Base-by-base conservation (phyloP, 805 yeast genomes). In the Candida pseudoglaebosa region DNA sequence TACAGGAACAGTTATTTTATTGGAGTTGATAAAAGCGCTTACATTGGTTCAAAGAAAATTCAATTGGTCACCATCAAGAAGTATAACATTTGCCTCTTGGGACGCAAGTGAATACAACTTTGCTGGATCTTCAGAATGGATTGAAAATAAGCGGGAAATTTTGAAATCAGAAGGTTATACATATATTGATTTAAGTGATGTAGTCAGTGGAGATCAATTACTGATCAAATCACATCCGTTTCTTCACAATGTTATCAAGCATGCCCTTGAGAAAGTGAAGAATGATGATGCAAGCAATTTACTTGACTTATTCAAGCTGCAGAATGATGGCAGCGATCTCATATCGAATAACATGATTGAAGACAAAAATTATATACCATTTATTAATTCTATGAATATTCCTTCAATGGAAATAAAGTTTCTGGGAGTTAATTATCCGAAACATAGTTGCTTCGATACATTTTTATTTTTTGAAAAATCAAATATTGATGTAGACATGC, bases 81-180 rank as follows among this genome's bases (percentile, higher is more conserved):
- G 90, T 3, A 80, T 90, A 10, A 82, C 82, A 52, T 89, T 90
- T 62, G 78, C 79, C 0, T 85, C 95, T 0, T 88, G 84, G 66
- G 95, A 90, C 50, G 96, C 85, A 1, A 66, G 84, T 0, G 79
- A 81, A 44, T 88, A 83, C 52, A 89, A 89, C 54, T 64, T 72
- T 47, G 95, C 93, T 0, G 98, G 98, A 0, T 71, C 86, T n/a
- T 72, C 89, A 0, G 91, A 84, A 51, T 80, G 90, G 73, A 70
- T 82, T 5, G 85, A 83, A 48, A 63, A 69, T 26, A 72, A 73
- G 40, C 56, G 64, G n/a, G 71, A 73, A 17, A 71, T 69, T 28
- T 61, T 88, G 19, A 64, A 70, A 38, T 70, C 75, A 34, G 82
- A 82, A 46, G 82, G 84, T 0, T 80, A 76, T 50, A 70, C 86